A percentile compares a stretch with the other conserved stretches of the same genome.
Evolutionary conservation across 2,329 filamentous ascomycete species (phyloP).

Genomic region (Pestalotiopsis sp.): DNA sequence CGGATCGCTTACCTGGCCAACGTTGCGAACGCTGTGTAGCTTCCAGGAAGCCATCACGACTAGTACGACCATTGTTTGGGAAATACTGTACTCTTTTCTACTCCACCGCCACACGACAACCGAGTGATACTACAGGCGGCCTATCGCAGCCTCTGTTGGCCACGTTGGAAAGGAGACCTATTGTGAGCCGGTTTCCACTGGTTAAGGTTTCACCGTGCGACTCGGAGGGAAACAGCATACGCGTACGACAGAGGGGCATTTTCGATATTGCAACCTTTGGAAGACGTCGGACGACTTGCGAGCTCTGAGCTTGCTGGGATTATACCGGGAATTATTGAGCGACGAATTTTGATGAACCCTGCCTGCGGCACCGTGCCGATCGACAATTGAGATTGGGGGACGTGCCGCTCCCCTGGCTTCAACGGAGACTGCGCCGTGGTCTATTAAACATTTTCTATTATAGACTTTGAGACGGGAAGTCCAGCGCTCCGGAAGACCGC

Average conservation of each 20-base stretch:
- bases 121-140: background rate
- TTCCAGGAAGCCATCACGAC: background rate
- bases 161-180: background rate
- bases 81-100: background rate
- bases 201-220: background rate
- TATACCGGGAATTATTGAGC: background rate
- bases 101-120: background rate
- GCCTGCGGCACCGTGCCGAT: background rate
- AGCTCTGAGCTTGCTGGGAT: background rate
- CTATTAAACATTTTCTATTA: background rate
- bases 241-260: slow-evolving; percentile 1
- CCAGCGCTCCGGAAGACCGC: background rate
- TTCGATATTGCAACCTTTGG: background rate
- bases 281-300: background rate
- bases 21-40: background rate
- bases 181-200: background rate
- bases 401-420: background rate
- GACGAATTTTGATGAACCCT: background rate
- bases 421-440: background rate
- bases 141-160: slow-evolving; percentile 3
- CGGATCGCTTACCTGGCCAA: background rate
- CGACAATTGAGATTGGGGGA: background rate
- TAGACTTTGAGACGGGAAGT: background rate
- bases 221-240: background rate
- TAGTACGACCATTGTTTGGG: background rate